Evolutionary conservation across 78 protist species (phyloP).

Genomic region (Chrysochromulina parva): DNA sequence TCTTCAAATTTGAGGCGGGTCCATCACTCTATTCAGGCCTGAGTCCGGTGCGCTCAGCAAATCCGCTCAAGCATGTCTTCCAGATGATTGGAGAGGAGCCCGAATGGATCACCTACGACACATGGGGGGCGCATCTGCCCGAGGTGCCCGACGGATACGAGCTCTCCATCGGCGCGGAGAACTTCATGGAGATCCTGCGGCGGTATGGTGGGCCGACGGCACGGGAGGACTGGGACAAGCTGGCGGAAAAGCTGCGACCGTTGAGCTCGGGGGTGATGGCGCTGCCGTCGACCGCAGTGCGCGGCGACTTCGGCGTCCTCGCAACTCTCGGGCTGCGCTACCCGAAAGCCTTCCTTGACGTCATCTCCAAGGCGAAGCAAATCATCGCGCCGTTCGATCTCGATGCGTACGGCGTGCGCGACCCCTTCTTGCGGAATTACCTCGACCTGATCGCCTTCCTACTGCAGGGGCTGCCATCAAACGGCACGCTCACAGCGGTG

Average conservation of each 20-base stretch:
- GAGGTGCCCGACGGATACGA: conserved; percentile 2
- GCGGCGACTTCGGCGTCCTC: neutral
- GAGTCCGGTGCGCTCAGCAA: neutral
- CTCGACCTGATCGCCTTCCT: conserved; percentile 43
- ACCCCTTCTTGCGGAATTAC: conserved; percentile 34
- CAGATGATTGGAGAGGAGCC: conserved; percentile 31
- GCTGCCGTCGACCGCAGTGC: neutral
- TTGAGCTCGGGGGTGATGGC: neutral
- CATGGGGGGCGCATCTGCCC: conserved; percentile 7
- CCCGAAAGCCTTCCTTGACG: neutral
- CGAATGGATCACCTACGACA: conserved; percentile 11
- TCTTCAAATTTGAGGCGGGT: conserved; percentile 13
- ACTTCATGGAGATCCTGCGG: neutral
- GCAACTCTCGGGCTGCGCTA: neutral
- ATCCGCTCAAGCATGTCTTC: conserved; percentile 22
- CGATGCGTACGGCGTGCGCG: neutral
- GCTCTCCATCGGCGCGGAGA: conserved; percentile 2
- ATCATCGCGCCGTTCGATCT: neutral
- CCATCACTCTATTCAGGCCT: conserved; percentile 8
- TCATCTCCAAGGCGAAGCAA: neutral
- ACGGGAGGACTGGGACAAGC: neutral
- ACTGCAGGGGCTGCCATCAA: conserved; percentile 26
- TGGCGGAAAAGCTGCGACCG: neutral
- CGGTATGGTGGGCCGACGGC: conserved; percentile 5
- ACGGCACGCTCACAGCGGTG: conserved; percentile 45